A percentile compares a stretch with the other conserved stretches of the same genome.
Evolutionary conservation across 2,329 filamentous ascomycete species (phyloP).

Genomic region (Alternaria viburni): DNA sequence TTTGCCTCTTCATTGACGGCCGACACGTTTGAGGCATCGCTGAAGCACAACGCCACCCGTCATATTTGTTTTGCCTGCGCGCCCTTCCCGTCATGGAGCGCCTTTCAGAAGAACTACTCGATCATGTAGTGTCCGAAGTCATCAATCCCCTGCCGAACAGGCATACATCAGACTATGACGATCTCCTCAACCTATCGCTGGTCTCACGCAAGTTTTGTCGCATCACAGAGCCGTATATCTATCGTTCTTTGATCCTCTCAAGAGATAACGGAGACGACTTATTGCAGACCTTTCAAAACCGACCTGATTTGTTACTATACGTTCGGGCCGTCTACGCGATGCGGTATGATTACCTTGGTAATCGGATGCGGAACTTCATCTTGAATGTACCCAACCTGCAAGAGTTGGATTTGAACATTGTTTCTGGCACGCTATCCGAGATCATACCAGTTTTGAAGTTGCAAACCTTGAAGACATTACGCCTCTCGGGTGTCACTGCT

Average conservation of each 20-base stretch:
- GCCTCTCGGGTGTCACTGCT: background rate
- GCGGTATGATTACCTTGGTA: background rate
- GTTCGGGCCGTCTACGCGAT: background rate
- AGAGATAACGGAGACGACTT: background rate
- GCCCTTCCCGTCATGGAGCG: slow-evolving; percentile 6
- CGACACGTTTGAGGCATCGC: background rate
- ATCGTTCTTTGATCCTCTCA: slow-evolving; percentile 1
- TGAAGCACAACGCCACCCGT: background rate
- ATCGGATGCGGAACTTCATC: background rate
- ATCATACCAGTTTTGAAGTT: slow-evolving; percentile 1
- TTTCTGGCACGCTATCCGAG: background rate
- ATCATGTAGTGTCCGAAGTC: slow-evolving; percentile 10
- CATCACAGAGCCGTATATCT: slow-evolving; percentile 11
- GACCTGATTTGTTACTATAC: background rate
- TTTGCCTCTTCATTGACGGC: background rate
- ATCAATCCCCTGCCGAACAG: slow-evolving; percentile 2
- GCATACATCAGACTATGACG: background rate
- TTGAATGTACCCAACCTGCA: slow-evolving; percentile 2
- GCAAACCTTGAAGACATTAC: slow-evolving; percentile 1
- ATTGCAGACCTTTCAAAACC: background rate
- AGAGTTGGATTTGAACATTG: slow-evolving; percentile 2
- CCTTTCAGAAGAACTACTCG: slow-evolving; percentile 15
- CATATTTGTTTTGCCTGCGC: background rate
- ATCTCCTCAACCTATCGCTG: slow-evolving; percentile 9
- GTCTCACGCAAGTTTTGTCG: slow-evolving; percentile 14